Evolutionary conservation across 768 basidiomycete genomes (phyloP).

Genomic region (Tremella yokohamensis): DNA sequence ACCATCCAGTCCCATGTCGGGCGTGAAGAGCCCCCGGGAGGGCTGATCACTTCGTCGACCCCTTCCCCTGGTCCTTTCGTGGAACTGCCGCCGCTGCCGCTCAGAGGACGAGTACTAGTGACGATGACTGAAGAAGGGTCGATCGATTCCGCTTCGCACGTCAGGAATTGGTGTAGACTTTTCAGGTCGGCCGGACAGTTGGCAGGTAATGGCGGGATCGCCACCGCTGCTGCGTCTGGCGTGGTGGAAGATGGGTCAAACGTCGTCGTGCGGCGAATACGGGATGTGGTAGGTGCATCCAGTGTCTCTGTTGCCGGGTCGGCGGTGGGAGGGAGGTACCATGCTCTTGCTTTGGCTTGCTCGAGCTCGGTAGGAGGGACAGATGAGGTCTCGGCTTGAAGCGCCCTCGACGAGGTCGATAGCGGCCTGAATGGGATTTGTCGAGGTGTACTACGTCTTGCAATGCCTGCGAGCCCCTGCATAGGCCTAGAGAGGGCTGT

Average conservation of each 20-base stretch:
- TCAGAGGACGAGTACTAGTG: not conserved
- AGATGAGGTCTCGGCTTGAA: too few species aligned
- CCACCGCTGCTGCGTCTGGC: not conserved
- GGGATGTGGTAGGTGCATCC: not conserved
- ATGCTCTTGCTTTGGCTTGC: constrained; percentile 6
- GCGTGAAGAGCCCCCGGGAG: constrained; percentile 9
- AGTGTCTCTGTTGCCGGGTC: not conserved
- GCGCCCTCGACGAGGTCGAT: not conserved
- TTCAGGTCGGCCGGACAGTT: constrained; percentile 8
- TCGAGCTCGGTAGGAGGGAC: too few species aligned
- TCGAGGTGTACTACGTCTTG: too few species aligned
- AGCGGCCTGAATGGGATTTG: too few species aligned
- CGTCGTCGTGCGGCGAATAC: constrained; percentile 11
- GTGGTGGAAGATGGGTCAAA: constrained; percentile 17
- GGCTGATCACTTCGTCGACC: constrained; percentile 5
- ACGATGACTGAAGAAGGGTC: not conserved
- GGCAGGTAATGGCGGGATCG: constrained; percentile 12
- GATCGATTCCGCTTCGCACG: not conserved
- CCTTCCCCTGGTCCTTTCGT: constrained; percentile 5
- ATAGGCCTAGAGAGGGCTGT: too few species aligned
- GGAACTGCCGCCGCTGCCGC: too few species aligned
- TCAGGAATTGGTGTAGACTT: constrained; percentile 18
- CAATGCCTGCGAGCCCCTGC: too few species aligned
- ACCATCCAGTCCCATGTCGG: constrained; percentile 45
- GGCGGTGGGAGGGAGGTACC: constrained; percentile 8